These are phyloP conservation scores for Phytophthora tentaculata DNA, from an alignment of 352 stramenopile species.

Conservation along the genomic window DNA sequence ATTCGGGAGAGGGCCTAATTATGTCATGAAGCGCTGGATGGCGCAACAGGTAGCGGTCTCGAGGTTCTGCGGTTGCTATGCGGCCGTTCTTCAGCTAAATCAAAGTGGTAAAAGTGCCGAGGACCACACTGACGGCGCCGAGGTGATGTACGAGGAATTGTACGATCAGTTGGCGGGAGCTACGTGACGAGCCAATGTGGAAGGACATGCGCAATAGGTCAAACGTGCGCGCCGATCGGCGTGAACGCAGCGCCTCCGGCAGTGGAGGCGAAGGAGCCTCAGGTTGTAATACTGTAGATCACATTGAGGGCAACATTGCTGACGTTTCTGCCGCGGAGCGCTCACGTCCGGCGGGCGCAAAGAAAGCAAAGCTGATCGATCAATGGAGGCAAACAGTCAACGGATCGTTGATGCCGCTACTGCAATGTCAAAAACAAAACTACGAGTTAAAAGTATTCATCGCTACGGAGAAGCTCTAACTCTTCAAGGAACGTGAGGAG, in stretches of 20 bases:
- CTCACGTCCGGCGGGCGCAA: background rate
- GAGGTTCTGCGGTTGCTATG: no score
- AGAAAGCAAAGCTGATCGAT: slow-evolving; percentile 1
- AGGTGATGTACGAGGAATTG: no score
- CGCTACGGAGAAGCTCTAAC: background rate
- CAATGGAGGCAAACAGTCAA: background rate
- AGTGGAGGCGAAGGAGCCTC: background rate
- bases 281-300: slow-evolving; percentile 1
- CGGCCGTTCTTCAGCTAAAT: no score
- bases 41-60: no score
- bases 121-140: no score
- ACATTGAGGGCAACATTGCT: background rate
- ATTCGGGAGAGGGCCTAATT: no score
- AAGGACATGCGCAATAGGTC: background rate
- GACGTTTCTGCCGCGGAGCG: background rate
- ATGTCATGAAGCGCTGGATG: no score
- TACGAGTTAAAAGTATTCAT: background rate
- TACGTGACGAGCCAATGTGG: background rate
- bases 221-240: background rate
- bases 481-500: background rate
- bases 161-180: background rate
- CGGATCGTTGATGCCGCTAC: background rate
- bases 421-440: background rate
- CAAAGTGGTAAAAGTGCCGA: no score
- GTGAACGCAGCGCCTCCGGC: background rate